Percentiles rank a stretch among this genome's conserved stretches.
Conservation (phyloP, 2,329 filamentous ascomycete species). For the Calonectria pseudoreteaudii region DNA sequence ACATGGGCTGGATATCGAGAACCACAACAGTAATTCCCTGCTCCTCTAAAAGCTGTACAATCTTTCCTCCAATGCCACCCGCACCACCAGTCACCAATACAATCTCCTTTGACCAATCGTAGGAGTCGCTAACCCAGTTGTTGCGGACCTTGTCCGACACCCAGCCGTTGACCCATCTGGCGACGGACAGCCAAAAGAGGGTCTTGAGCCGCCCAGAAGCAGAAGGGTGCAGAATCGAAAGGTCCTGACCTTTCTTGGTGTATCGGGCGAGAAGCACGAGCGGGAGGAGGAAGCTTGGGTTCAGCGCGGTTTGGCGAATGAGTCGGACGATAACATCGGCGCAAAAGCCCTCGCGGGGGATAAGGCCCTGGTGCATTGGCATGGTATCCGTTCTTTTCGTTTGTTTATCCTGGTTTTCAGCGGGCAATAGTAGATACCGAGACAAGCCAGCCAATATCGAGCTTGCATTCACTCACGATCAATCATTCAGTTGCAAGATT, state of each 20-base stretch:
- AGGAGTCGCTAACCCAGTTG: constrained; percentile 55
- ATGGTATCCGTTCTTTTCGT: constrained; percentile 33
- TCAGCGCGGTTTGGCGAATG: constrained; percentile 71
- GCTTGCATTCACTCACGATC: neutral
- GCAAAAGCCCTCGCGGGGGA: constrained; percentile 70
- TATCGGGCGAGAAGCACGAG: constrained; percentile 72
- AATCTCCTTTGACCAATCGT: constrained; percentile 77
- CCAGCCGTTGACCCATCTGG: constrained; percentile 45
- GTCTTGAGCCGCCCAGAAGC: constrained; percentile 61
- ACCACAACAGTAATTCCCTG: constrained; percentile 76
- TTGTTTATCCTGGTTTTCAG: neutral
- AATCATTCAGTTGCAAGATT: neutral
- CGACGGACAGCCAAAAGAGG: constrained; percentile 47
- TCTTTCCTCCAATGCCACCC: constrained; percentile 76
- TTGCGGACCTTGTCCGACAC: constrained; percentile 49
- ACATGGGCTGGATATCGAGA: constrained; percentile 74
- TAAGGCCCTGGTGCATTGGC: constrained; percentile 61
- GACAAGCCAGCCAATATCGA: neutral
- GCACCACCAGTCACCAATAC: constrained; percentile 81
- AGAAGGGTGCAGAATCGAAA: constrained; percentile 64
- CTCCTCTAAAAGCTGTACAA: constrained; percentile 75
- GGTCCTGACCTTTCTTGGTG: constrained; percentile 69
- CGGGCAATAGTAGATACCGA: too few species aligned
- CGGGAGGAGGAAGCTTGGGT: constrained; percentile 73
- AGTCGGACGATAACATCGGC: constrained; percentile 69